phyloP scores from a whole-genome alignment of 2,329 filamentous ascomycete genomes.

The Ophioceras dolichostomum region DNA sequence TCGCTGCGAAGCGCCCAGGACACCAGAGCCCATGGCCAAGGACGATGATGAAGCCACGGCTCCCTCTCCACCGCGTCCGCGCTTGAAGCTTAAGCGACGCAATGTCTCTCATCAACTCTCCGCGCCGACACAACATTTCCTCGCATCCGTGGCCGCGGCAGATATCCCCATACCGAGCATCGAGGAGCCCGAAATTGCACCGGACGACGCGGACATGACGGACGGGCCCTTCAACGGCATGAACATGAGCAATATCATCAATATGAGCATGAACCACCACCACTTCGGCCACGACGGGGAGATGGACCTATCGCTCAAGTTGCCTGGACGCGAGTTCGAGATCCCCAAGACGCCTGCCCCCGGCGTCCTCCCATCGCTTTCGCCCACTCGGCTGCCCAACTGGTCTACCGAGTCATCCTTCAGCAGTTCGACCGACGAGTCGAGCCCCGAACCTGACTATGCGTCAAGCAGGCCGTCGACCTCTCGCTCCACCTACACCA shows the following conservation, averaged over 20 bases:
- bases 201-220: constrained; percentile 29
- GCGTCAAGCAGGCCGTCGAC: constrained; percentile 46
- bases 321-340: constrained; percentile 28
- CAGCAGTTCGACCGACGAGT: constrained; percentile 38
- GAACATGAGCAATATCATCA: background rate
- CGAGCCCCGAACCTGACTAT: constrained; percentile 43
- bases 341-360: constrained; percentile 49
- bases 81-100: constrained; percentile 43
- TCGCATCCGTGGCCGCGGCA: constrained; percentile 54
- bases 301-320: constrained; percentile 10
- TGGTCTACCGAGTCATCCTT: constrained; percentile 46
- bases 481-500: constrained; percentile 46
- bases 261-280: constrained; percentile 1
- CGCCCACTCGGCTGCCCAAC: constrained; percentile 38
- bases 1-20: background rate
- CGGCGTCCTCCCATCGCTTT: constrained; percentile 27
- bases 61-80: constrained; percentile 38
- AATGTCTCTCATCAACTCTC: constrained; percentile 29
- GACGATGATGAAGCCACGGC: constrained; percentile 9
- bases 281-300: constrained; percentile 12
- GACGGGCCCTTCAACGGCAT: constrained; percentile 19
- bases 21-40: constrained; percentile 3
- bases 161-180: constrained; percentile 55
- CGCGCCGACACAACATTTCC: constrained; percentile 52
- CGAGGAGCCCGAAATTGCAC: constrained; percentile 35